These are phyloP conservation scores for Shiraia sp. DNA, from an alignment of 2,329 filamentous ascomycete species.

Conservation along the genomic window DNA sequence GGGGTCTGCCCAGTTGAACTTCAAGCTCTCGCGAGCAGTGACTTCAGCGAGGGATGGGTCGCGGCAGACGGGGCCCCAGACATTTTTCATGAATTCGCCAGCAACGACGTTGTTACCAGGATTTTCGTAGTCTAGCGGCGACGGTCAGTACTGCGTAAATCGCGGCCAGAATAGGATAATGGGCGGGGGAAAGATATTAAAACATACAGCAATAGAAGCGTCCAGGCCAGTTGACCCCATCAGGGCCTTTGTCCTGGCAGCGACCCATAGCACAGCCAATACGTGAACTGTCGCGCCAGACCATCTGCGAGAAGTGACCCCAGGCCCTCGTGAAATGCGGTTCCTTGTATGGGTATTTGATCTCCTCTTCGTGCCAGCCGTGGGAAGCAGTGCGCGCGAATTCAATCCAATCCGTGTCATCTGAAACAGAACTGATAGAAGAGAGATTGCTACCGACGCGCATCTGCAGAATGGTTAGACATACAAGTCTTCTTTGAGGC, in stretches of 20 bases:
- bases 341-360: slow-evolving; percentile 39
- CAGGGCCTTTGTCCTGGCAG: slow-evolving; percentile 27
- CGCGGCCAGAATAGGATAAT: not conserved
- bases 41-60: slow-evolving; percentile 24
- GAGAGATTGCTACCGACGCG: slow-evolving; percentile 41
- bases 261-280: slow-evolving; percentile 41
- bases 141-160: too few species aligned
- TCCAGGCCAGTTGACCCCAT: slow-evolving; percentile 23
- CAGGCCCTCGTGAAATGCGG: slow-evolving; percentile 32
- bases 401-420: slow-evolving; percentile 32
- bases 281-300: slow-evolving; percentile 43
- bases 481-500: not conserved
- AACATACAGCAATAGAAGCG: slow-evolving; percentile 44
- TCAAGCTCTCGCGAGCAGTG: slow-evolving; percentile 14
- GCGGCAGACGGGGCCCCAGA: slow-evolving; percentile 36
- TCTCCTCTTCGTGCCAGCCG: slow-evolving; percentile 44
- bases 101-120: slow-evolving; percentile 38
- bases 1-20: slow-evolving; percentile 21
- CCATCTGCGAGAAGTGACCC: slow-evolving; percentile 46
- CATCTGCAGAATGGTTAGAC: slow-evolving; percentile 24
- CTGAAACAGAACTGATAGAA: slow-evolving; percentile 25
- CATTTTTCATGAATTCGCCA: slow-evolving; percentile 34
- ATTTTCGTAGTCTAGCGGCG: slow-evolving; percentile 32
- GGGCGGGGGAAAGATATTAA: too few species aligned
- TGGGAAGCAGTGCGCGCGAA: slow-evolving; percentile 33